Conservation (phyloP, 2,329 filamentous ascomycete genomes). For the Cytospora piceae region DNA sequence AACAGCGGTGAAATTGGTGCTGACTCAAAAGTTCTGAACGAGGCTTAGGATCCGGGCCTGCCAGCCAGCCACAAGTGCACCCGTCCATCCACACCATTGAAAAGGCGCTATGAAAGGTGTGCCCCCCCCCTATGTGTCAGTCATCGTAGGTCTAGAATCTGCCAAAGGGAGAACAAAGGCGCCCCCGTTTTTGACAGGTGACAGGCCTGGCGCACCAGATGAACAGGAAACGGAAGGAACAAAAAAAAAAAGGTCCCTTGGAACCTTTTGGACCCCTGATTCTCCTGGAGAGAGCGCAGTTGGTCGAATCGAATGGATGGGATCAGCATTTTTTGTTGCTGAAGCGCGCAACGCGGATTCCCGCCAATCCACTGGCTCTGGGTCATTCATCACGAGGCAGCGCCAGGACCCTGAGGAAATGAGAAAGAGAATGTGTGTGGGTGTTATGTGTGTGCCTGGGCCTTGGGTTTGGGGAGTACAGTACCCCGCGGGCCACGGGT, state of each 20-base stretch:
- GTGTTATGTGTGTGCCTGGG: neutral
- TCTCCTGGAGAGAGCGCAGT: neutral
- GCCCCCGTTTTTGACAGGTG: neutral
- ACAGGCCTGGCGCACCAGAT: neutral
- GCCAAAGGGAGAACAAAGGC: neutral
- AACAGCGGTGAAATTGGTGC: neutral
- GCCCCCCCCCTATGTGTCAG: neutral
- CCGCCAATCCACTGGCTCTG: conserved; percentile 15
- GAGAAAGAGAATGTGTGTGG: neutral
- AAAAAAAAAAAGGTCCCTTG: neutral
- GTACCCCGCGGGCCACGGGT: neutral
- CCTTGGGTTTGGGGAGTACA: too few species aligned
- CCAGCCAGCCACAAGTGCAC: neutral
- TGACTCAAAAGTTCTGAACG: neutral
- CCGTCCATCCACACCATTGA: neutral
- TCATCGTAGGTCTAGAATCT: neutral
- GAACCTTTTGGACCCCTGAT: neutral
- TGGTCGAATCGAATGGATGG: conserved; percentile 2
- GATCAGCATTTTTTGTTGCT: conserved; percentile 17
- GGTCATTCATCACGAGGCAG: conserved; percentile 12
- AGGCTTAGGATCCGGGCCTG: neutral
- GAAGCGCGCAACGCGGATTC: conserved; percentile 14
- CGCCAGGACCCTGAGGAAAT: conserved; percentile 14
- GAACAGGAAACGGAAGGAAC: neutral
- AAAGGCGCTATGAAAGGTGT: neutral